Evolutionary conservation across 176 grass and related monocot species (phyloP), one percentile per base, ranked within the genome.

Genomic region (Musa acuminata): DNA sequence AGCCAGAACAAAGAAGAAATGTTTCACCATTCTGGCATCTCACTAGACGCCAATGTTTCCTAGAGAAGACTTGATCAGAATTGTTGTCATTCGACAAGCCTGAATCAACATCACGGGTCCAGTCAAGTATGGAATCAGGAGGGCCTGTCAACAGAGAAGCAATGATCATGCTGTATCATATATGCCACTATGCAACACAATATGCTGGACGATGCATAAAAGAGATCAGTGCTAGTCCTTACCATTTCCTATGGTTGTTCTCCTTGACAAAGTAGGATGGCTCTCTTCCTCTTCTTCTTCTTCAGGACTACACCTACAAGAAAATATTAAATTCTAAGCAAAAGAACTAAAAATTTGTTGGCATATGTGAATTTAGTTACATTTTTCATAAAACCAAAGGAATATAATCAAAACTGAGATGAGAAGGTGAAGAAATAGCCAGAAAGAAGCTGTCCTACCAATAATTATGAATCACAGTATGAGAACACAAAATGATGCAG

Each of bases 201-300:
- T 43, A 43, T 43, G 35, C 35, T 43, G 14, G 26, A 16, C 25
- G 20, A 49, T 50, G 6, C 16, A 70, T 70, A 50, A 70, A 13
- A 8, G 3, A 10, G 11, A 55, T 22, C 19, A 16, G 1, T 12
- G 20, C 27, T 73, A 8, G 29, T 62, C 8, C 55, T 74, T 67
- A 98, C 94, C 94, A 84, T 98, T 98, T 89, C 94, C 90, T 51
- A 98, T 93, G 51, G 94, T 98, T 54, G 90, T 98, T 91, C 94
- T 89, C 67, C 90, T 85, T 70, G 88, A 10, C 58, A 98, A 82
- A 78, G 88, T 65, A 66, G 75, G 87, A 27, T 72, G 79, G 80
- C 78, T 89, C 3, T 54, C 75, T 49, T 85, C 83, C n/a, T 92
- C 35, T 43, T 43, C 35, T 6, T 43, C 91, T 77, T 97, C 94